A percentile compares a stretch with the other conserved stretches of the same genome.
Conservation (phyloP, 108 stramenopile species). For the Hondaea fermentalgiana region DNA sequence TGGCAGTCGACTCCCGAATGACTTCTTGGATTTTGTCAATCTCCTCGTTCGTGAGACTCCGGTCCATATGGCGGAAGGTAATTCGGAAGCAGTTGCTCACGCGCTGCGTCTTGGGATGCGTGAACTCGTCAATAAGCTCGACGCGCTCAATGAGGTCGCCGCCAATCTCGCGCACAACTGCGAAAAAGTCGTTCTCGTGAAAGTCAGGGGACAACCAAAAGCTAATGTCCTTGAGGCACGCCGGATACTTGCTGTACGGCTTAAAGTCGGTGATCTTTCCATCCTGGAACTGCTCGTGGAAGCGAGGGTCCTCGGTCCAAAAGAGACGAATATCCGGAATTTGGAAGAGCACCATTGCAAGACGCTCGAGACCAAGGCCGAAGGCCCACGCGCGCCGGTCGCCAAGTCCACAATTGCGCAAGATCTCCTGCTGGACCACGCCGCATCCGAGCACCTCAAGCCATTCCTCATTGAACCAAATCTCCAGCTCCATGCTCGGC, state of each 20-base stretch:
- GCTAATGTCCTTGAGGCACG: slow-evolving; percentile 81
- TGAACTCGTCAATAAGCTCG: slow-evolving; percentile 77
- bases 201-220: slow-evolving; percentile 62
- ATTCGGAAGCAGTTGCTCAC: slow-evolving; percentile 77
- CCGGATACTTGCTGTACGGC: slow-evolving; percentile 86
- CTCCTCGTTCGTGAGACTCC: slow-evolving; percentile 88
- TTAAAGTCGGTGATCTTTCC: slow-evolving; percentile 69
- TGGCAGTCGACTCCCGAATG: slow-evolving; percentile 43
- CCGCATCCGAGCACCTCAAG: slow-evolving; percentile 92
- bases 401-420: slow-evolving; percentile 58
- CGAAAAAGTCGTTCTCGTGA: slow-evolving; percentile 78
- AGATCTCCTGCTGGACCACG: slow-evolving; percentile 72
- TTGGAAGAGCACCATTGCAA: slow-evolving; percentile 88
- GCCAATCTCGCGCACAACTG: slow-evolving; percentile 72
- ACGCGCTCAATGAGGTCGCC: slow-evolving; percentile 85
- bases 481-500: slow-evolving; percentile 84
- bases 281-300: slow-evolving; percentile 69
- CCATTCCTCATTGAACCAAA: slow-evolving; percentile 81
- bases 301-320: slow-evolving; percentile 74
- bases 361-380: slow-evolving; percentile 86
- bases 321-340: slow-evolving; percentile 91
- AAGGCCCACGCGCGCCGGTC: slow-evolving; percentile 79
- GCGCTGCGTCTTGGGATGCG: slow-evolving; percentile 75
- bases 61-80: slow-evolving; percentile 88
- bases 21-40: slow-evolving; percentile 77